Evolutionary conservation across 2,329 filamentous ascomycete species (phyloP), one percentile per base, ranked within the genome.

Genomic region (Cercospora sp.): DNA sequence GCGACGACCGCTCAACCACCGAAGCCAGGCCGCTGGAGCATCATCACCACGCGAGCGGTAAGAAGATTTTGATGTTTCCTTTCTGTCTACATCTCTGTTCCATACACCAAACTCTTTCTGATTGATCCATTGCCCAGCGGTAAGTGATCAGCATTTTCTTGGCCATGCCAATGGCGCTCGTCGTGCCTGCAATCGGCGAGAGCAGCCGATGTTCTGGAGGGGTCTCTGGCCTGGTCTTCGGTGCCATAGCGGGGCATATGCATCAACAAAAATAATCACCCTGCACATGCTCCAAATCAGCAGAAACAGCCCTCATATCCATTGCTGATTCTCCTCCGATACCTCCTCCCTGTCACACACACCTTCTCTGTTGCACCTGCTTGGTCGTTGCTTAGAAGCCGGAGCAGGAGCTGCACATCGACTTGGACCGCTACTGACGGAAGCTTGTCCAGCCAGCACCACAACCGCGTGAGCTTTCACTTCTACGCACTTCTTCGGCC

Each of bases 341-440:
- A 20, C 53, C n/a, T 31, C 23, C 26, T 57, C 26, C 53, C 53
- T 16, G 23, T 40, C 33, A 18, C 28, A 1, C 26, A 57, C 23
- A 1, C 23, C 4, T 3, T 9, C 53, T 30, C 26, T 31, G 23
- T 30, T 12, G 53, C n/a, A 42, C 53, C 16, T 51, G 63, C 63
- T 65, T 65, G 57, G 63, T 65, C 64, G 61, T 57, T n/a, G 64
- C 64, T 65, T 53, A 65, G 58, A 30, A 67, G 53, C 30, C 33
- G 5, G 48, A 59, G 55, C 36, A 31, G 63, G 55, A 45, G 53
- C 55, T 33, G 31, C 36, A 23, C 20, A 13, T 51, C n/a, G 55
- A n/a, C 23, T n/a, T 33, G 18, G 48, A 53, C n/a, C 48, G 16
- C 45, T 28, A 36, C 60, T 67, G 60, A 62, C 60, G 20, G 45